Conservation (phyloP, 2,329 filamentous ascomycete genomes). For the Sporothrix phasma region DNA sequence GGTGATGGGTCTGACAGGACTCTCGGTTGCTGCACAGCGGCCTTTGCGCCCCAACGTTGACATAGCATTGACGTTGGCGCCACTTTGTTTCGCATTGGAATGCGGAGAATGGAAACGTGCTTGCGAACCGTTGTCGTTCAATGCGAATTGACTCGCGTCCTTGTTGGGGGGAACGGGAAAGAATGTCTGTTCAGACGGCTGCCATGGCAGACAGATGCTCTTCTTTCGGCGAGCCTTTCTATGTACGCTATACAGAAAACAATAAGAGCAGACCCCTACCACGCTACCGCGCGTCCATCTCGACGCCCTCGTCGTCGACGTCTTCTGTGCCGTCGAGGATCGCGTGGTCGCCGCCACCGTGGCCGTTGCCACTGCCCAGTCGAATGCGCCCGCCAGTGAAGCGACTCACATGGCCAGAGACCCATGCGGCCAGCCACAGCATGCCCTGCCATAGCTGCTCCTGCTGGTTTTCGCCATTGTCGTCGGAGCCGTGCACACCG, state of each 20-base stretch:
- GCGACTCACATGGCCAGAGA: constrained; percentile 42
- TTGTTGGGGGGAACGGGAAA: no score
- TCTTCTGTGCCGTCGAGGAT: constrained; percentile 45
- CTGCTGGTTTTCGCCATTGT: constrained; percentile 51
- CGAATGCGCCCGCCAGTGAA: constrained; percentile 48
- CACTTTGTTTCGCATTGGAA: no score
- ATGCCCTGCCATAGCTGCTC: constrained; percentile 54
- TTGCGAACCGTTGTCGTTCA: no score
- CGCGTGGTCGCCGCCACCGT: constrained; percentile 21
- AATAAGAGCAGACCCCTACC: not conserved
- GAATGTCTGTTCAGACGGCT: not conserved
- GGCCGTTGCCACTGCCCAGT: constrained; percentile 31
- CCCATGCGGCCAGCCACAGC: constrained; percentile 44
- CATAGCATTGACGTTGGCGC: not conserved
- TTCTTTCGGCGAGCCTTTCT: not conserved
- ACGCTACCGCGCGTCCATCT: constrained; percentile 27
- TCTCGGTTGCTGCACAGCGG: not conserved
- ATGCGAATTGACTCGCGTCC: no score
- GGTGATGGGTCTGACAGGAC: not conserved
- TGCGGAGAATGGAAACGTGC: no score
- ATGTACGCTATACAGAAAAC: not conserved
- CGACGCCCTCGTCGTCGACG: constrained; percentile 35
- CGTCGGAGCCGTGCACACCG: constrained; percentile 40
- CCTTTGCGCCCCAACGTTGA: not conserved
- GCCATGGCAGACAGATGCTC: no score